A percentile compares a stretch with the other conserved stretches of the same genome.
Evolutionary conservation across 345 rosid species (phyloP).

Genomic region (Geranium rotundifolium): DNA sequence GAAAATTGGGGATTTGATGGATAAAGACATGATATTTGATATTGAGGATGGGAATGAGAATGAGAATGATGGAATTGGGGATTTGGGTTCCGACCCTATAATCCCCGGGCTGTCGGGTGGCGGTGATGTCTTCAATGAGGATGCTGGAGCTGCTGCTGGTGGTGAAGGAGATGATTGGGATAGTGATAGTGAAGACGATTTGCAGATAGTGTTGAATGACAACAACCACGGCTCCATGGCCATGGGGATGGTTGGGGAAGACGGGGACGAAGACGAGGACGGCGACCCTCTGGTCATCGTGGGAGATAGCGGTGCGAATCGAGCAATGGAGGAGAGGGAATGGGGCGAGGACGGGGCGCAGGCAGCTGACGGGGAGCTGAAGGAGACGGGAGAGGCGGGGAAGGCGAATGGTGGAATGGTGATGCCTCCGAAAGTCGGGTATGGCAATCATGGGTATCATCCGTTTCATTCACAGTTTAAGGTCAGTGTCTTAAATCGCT

Average conservation of each 20-base stretch:
- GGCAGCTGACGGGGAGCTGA: constrained; percentile 30
- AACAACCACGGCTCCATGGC: constrained; percentile 35
- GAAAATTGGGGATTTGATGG: constrained; percentile 14
- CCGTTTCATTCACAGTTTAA: constrained; percentile 98
- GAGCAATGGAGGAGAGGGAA: constrained; percentile 47
- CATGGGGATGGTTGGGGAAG: constrained; percentile 38
- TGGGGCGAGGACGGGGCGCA: constrained; percentile 65
- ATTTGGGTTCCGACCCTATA: constrained; percentile 16
- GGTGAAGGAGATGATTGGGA: constrained; percentile 62
- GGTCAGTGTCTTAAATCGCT: constrained; percentile 58
- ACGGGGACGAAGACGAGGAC: constrained; percentile 59
- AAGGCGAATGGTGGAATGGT: constrained; percentile 16
- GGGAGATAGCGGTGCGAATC: constrained; percentile 47
- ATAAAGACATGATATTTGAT: constrained; percentile 34
- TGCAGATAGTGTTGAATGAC: constrained; percentile 87
- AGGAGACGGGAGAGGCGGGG: constrained; percentile 13
- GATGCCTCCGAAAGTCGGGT: constrained; percentile 52
- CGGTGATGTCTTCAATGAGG: constrained; percentile 14
- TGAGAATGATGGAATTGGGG: constrained; percentile 26
- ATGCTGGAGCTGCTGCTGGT: constrained; percentile 1
- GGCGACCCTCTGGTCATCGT: constrained; percentile 71
- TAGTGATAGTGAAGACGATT: constrained; percentile 95
- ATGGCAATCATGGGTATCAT: constrained; percentile 75
- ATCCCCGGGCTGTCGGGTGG: constrained; percentile 51
- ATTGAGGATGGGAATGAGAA: constrained; percentile 61